Conservation (phyloP, 2,329 filamentous ascomycete genomes). For the Fusarium sp. region DNA sequence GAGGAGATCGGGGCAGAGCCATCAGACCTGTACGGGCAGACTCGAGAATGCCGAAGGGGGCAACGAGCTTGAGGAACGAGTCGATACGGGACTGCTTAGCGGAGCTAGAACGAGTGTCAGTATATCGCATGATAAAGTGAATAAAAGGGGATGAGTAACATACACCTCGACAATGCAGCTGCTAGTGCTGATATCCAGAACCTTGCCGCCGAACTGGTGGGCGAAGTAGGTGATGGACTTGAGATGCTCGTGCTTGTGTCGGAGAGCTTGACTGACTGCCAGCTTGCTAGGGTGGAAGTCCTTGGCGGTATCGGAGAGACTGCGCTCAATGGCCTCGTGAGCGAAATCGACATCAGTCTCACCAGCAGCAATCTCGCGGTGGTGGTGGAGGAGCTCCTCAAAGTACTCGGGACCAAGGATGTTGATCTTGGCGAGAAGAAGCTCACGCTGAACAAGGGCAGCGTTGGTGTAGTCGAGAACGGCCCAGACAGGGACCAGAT, state of each 20-base stretch:
- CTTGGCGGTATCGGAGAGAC: constrained; percentile 60
- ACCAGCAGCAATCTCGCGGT: constrained; percentile 81
- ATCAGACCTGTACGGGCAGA: constrained; percentile 95
- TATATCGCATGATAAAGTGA: not conserved
- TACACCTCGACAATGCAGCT: constrained; percentile 99
- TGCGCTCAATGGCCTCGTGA: constrained; percentile 50
- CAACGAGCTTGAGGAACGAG: constrained; percentile 95
- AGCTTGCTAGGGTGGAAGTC: constrained; percentile 94
- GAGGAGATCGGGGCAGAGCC: constrained; percentile 92
- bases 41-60: constrained; percentile 95
- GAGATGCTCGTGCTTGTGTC: constrained; percentile 97
- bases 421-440: constrained; percentile 95
- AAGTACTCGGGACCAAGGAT: constrained; percentile 98
- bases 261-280: constrained; percentile 85
- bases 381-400: constrained; percentile 94
- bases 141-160: constrained; percentile 52
- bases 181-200: constrained; percentile 96
- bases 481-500: constrained; percentile 97
- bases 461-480: constrained; percentile 95
- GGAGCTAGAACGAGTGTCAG: constrained; percentile 65
- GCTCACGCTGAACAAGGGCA: constrained; percentile 93
- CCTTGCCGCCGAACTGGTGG: constrained; percentile 97
- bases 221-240: constrained; percentile 96
- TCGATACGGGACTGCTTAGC: constrained; percentile 95
- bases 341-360: constrained; percentile 59